These are phyloP conservation scores for Arctium lappa DNA, from an alignment of 129 eudicot species.

Conservation along the genomic window DNA sequence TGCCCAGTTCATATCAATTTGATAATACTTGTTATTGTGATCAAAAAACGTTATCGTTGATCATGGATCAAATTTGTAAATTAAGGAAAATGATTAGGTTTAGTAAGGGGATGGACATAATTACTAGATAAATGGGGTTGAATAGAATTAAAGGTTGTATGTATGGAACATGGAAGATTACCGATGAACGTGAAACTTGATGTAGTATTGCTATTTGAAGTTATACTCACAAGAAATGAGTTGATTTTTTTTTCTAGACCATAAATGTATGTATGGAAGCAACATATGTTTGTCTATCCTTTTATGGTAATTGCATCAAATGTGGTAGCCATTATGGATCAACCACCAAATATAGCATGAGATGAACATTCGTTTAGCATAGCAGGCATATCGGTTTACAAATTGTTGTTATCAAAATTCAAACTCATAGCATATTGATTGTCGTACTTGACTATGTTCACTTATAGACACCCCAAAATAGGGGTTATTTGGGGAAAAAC, in stretches of 20 bases:
- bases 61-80: not conserved
- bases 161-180: not conserved
- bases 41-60: not conserved
- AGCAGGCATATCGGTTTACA: not conserved
- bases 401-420: not conserved
- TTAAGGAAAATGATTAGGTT: not conserved
- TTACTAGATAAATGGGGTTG: not conserved
- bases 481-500: not conserved
- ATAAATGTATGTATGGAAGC: not conserved
- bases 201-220: not conserved
- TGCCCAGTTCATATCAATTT: not conserved
- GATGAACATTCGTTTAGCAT: not conserved
- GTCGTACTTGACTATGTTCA: not conserved
- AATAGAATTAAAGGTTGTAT: not conserved
- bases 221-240: not conserved
- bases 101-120: not conserved
- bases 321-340: not conserved
- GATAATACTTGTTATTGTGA: not conserved
- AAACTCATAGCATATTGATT: not conserved
- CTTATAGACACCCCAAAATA: not conserved
- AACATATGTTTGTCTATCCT: not conserved
- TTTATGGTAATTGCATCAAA: not conserved
- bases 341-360: not conserved
- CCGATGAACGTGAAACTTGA: not conserved
- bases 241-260: too few species aligned